Evolutionary conservation across 2,329 filamentous ascomycete species (phyloP).

Genomic region (Aspergillus puulaauensis): DNA sequence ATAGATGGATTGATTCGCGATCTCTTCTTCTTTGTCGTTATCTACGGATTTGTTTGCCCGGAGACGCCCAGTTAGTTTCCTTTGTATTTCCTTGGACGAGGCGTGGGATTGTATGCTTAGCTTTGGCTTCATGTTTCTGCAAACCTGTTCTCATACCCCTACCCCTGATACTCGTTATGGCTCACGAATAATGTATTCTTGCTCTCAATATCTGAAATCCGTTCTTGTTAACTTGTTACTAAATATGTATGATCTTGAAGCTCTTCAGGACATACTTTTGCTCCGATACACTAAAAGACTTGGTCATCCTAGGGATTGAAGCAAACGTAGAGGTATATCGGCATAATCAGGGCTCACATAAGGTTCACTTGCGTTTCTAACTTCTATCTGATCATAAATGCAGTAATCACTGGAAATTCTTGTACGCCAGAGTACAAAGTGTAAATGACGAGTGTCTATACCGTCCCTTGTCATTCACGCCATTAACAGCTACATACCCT

Average conservation of each 20-base stretch:
- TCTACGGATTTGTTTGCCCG: constrained; percentile 3
- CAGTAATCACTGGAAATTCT: no score
- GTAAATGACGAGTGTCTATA: no score
- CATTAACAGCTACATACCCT: no score
- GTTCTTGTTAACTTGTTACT: not conserved
- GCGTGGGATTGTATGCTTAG: constrained; percentile 11
- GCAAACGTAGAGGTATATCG: no score
- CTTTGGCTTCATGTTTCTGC: constrained; percentile 7
- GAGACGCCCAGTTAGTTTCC: not conserved
- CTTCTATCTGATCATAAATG: no score
- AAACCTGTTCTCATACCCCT: constrained; percentile 12
- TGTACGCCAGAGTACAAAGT: no score
- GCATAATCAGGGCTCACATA: no score
- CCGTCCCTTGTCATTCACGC: no score
- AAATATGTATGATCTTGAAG: not conserved
- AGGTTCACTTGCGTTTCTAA: no score
- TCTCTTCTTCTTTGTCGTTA: constrained; percentile 6
- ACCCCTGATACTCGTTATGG: constrained; percentile 11
- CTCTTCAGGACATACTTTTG: not conserved
- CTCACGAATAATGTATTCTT: constrained; percentile 12
- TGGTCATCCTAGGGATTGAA: no score
- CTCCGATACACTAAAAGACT: no score
- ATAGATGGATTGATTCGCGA: constrained; percentile 1
- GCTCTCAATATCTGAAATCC: not conserved
- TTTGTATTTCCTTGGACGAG: constrained; percentile 9